These are phyloP conservation scores for Claviceps spartinae DNA, from an alignment of 2,329 filamentous ascomycete species.

Conservation along the genomic window DNA sequence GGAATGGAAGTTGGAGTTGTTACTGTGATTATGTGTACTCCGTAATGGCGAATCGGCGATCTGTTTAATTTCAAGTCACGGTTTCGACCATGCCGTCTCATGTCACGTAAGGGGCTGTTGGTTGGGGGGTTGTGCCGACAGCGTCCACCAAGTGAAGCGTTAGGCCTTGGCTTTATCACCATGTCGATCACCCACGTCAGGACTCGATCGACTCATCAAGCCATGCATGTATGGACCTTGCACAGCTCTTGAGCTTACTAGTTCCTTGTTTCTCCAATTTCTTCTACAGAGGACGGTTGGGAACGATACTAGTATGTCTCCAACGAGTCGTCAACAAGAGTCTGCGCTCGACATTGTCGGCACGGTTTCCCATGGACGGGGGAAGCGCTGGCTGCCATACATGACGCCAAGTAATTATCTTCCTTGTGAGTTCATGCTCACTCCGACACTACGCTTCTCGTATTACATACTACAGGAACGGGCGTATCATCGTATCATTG, in stretches of 20 bases:
- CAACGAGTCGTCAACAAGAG: not conserved
- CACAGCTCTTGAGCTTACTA: too few relatives aligned
- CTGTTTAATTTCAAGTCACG: not conserved
- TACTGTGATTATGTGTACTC: not conserved
- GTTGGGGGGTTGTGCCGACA: not conserved
- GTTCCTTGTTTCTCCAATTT: too few relatives aligned
- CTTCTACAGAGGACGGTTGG: too few relatives aligned
- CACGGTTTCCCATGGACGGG: not conserved
- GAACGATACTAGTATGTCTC: not conserved
- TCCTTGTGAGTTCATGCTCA: not conserved
- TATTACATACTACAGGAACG: not conserved
- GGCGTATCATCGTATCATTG: not conserved
- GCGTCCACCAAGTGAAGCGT: too few relatives aligned
- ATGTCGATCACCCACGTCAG: too few relatives aligned
- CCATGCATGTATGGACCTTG: too few relatives aligned
- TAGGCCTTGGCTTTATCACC: too few relatives aligned
- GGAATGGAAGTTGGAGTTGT: not conserved
- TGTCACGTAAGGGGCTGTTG: not conserved
- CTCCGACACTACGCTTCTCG: constrained; percentile 1
- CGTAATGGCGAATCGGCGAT: too few relatives aligned
- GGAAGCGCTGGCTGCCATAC: not conserved
- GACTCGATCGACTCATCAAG: too few relatives aligned
- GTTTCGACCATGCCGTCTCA: not conserved
- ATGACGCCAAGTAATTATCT: constrained; percentile 3
- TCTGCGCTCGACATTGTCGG: not conserved